Conservation (phyloP, 768 basidiomycete species). For the Auricularia sp. region DNA sequence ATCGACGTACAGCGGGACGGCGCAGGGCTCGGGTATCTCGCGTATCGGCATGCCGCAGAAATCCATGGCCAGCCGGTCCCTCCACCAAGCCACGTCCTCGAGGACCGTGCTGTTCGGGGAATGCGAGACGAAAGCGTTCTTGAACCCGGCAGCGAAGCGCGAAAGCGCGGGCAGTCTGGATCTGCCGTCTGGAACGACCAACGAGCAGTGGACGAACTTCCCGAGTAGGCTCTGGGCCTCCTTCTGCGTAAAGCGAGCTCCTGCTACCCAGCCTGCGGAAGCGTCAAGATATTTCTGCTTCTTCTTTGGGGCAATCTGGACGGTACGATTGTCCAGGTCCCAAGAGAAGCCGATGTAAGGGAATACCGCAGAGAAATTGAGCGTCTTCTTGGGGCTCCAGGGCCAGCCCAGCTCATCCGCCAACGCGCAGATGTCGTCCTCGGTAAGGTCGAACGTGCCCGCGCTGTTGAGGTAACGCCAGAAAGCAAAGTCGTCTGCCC, state of each 20-base stretch:
- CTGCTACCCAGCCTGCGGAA: constrained; percentile 11
- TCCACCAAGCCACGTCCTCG: not conserved
- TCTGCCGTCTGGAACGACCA: not conserved
- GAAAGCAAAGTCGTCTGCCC: constrained; percentile 31
- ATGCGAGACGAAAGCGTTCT: not conserved
- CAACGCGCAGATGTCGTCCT: constrained; percentile 20
- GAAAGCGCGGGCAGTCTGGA: not conserved
- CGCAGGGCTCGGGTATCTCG: constrained; percentile 8
- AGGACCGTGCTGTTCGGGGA: not conserved
- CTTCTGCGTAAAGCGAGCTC: not conserved
- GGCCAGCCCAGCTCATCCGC: constrained; percentile 23
- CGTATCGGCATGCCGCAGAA: constrained; percentile 10
- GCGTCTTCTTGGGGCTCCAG: constrained; percentile 24
- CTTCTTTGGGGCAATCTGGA: constrained; percentile 23
- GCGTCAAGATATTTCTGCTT: constrained; percentile 19
- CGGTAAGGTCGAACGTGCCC: not conserved
- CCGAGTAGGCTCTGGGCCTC: not conserved
- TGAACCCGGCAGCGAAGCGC: not conserved
- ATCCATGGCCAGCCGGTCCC: not conserved
- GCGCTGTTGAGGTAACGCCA: constrained; percentile 6
- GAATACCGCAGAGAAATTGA: constrained; percentile 19
- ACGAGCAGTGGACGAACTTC: constrained; percentile 8
- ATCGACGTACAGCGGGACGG: constrained; percentile 29
- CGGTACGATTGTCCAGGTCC: constrained; percentile 19
- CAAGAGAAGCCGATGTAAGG: constrained; percentile 30